Percentiles rank a stretch among this genome's conserved stretches.
Conservation (phyloP, 176 grass and related monocot genomes). For the Oryza glaberrima region DNA sequence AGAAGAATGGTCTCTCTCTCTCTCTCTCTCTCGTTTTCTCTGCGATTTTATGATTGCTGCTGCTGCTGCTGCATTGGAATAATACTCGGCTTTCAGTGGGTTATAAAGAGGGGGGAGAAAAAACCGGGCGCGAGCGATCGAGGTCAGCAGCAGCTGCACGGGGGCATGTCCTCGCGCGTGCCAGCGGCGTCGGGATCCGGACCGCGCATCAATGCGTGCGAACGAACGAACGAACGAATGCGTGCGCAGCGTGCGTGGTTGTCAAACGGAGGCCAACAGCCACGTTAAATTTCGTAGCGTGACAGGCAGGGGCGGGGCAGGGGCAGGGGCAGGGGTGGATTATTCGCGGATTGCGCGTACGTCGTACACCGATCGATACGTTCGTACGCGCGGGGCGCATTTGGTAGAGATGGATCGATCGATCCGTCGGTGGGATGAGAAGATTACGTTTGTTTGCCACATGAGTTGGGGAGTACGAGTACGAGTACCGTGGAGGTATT, state of each 20-base stretch:
- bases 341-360: background rate
- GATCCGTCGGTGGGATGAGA: background rate
- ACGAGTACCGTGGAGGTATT: background rate
- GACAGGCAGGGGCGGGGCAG: background rate
- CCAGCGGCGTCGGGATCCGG: constrained; percentile 20
- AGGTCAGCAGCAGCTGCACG: background rate
- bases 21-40: background rate
- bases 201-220: background rate
- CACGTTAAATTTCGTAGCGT: background rate
- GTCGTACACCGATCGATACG: background rate
- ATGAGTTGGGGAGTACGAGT: background rate
- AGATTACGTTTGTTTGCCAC: background rate
- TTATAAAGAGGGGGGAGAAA: constrained; percentile 29
- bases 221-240: too few species aligned
- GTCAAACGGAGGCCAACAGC: background rate
- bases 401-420: background rate
- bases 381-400: background rate
- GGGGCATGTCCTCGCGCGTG: constrained; percentile 20
- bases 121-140: constrained; percentile 21
- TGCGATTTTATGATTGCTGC: background rate
- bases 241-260: background rate
- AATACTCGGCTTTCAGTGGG: background rate
- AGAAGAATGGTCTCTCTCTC: background rate
- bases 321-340: background rate
- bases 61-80: background rate